Percentiles rank a stretch among this genome's conserved stretches.
Conservation (phyloP, 108 stramenopile species). For the Cafeteria roenbergensis region DNA sequence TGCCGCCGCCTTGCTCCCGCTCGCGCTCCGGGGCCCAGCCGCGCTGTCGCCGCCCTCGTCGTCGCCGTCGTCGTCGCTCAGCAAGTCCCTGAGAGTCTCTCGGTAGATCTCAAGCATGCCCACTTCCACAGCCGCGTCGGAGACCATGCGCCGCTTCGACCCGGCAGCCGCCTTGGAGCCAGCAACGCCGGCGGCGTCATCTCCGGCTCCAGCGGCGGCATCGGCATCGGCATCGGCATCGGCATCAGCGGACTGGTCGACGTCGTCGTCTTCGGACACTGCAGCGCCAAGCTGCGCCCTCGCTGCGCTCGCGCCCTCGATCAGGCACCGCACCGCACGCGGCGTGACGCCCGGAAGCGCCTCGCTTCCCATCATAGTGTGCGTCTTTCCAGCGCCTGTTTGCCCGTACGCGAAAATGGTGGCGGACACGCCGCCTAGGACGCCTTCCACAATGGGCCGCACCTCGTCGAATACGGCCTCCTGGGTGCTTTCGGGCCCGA, state of each 20-base stretch:
- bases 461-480: conserved; percentile 34
- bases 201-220: conserved; percentile 81
- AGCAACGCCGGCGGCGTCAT: conserved; percentile 79
- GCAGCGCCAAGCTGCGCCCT: too few relatives aligned
- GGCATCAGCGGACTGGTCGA: too few relatives aligned
- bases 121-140: too few relatives aligned
- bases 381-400: conserved; percentile 43
- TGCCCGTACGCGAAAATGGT: conserved; percentile 44
- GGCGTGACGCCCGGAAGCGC: conserved; percentile 41
- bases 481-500: conserved; percentile 29
- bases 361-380: conserved; percentile 42
- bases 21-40: too few relatives aligned
- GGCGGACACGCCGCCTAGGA: conserved; percentile 36
- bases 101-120: too few relatives aligned
- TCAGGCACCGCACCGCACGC: conserved; percentile 57
- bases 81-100: too few relatives aligned
- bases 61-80: too few relatives aligned
- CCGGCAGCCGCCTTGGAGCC: conserved; percentile 12
- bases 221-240: conserved; percentile 43
- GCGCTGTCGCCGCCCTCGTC: too few relatives aligned
- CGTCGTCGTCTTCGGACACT: too few relatives aligned
- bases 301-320: conserved; percentile 35
- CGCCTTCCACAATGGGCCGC: conserved; percentile 29
- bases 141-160: neutral
- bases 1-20: too few relatives aligned